A percentile compares a stretch with the other conserved stretches of the same genome.
phyloP scores from a whole-genome alignment of 441 rosid genomes.

The Pelargonium australe region DNA sequence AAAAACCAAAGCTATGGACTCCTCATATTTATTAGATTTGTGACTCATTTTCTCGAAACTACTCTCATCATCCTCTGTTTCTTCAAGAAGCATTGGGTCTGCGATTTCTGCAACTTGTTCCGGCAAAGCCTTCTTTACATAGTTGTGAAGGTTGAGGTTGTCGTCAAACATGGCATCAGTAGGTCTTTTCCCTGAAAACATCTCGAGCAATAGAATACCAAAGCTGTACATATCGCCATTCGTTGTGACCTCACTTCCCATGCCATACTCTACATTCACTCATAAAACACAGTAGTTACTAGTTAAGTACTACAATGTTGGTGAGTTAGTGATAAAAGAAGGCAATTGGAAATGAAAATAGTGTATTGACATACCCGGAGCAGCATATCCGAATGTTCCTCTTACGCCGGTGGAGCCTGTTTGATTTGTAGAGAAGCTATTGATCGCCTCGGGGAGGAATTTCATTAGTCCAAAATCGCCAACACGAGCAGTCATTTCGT shows the following conservation, averaged over 20 bases:
- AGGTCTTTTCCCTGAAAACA: neutral
- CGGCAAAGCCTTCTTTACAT: neutral
- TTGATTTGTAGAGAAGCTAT: neutral
- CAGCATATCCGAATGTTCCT: neutral
- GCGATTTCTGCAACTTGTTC: neutral
- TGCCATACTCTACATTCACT: neutral
- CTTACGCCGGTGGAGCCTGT: neutral
- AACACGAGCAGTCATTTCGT: slow-evolving; percentile 9
- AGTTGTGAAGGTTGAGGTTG: neutral
- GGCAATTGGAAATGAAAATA: neutral
- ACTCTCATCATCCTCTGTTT: neutral
- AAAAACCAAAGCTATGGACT: neutral
- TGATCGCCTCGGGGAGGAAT: neutral
- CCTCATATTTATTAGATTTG: neutral
- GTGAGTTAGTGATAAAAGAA: neutral
- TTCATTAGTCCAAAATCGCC: slow-evolving; percentile 9
- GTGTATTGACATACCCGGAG: neutral
- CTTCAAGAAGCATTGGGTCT: neutral
- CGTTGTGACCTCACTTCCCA: neutral
- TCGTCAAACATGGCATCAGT: neutral
- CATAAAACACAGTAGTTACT: no score
- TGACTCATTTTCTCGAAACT: no score
- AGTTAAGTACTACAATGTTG: neutral
- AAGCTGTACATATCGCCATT: neutral
- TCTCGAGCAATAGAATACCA: neutral